Evolutionary conservation across 805 yeast genomes (phyloP), one percentile per base, ranked within the genome.

Genomic region (Saturnispora gosingensis): DNA sequence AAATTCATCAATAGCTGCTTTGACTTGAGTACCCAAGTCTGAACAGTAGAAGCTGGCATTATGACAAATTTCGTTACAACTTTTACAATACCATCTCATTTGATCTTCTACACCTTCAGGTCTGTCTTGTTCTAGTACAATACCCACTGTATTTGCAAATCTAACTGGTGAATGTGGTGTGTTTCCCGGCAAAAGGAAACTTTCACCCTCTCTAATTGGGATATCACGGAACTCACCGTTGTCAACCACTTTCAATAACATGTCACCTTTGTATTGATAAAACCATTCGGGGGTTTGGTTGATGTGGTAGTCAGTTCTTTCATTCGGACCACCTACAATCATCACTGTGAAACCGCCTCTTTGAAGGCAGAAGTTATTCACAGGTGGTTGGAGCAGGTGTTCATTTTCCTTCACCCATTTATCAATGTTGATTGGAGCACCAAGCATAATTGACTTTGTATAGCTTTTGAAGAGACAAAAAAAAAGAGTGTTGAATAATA

Each of bases 301-400:
- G 46, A 90, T 79, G 62, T 90, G 97, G 64, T 88, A 90, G 64
- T 90, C 97, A 0, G 96, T 89, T 53, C 97, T 74, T 61, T 83
- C 95, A 65, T 90, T 90, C 3, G 97, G 97, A 0, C 97, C 97
- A 15, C 97, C 97, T 1, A 90, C 95, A 48, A 89, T 82, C 97
- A 90, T 90, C 36, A 89, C 88, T 0, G 97, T 89, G 65, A 85
- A 86, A 0, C 97, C 97, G 5, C 95, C 96, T 46, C 89, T 74
- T 67, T 90, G 96, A 28, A 90, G 77, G 62, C 97, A 88, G 69
- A 70, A 90, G 64, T 90, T 90, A 67, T 88, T 88, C 34, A 90
- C 96, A 1, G 97, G 97, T 1, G 97, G 97, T 65, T 86, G 82
- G 38, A 90, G 74, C 13, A 87, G 73, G 57, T 85, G 80, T 22